Evolutionary conservation across 768 basidiomycete species (phyloP).

Genomic region (Mrakia frigida): DNA sequence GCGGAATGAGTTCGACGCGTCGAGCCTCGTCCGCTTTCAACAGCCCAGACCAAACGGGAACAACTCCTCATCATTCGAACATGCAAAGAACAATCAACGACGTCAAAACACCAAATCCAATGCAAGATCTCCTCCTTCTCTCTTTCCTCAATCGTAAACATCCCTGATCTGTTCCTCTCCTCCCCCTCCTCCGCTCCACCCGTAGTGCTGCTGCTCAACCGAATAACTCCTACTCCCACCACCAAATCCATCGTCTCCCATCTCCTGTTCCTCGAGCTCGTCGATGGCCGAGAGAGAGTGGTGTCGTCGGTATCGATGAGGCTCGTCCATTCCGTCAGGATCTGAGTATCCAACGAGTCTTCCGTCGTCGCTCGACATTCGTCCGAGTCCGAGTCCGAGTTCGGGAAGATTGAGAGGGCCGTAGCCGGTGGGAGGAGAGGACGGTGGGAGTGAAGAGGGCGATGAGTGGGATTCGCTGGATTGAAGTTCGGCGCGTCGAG

Average conservation of each 20-base stretch:
- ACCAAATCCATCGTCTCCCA: background rate
- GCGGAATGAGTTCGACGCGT: too few relatives aligned
- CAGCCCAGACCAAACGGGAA: too few relatives aligned
- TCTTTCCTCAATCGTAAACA: background rate
- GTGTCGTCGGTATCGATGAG: background rate
- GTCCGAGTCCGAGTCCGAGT: background rate
- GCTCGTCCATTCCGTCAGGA: background rate
- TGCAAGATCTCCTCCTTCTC: background rate
- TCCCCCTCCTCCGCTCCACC: background rate
- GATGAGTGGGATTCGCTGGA: background rate
- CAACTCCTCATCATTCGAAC: too few relatives aligned
- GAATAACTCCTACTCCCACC: background rate
- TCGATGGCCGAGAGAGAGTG: background rate
- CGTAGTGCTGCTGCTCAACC: background rate
- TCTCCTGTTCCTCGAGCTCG: background rate
- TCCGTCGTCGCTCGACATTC: background rate
- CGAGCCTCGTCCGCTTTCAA: too few relatives aligned
- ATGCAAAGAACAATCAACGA: background rate
- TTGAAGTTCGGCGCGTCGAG: background rate
- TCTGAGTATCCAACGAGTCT: background rate
- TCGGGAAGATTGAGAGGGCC: background rate
- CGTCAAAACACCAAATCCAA: background rate
- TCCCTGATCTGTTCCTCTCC: background rate
- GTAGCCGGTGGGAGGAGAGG: background rate
- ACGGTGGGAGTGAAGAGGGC: background rate